phyloP scores from a whole-genome alignment of 2,329 filamentous ascomycete genomes.

The Venturia carpophila region DNA sequence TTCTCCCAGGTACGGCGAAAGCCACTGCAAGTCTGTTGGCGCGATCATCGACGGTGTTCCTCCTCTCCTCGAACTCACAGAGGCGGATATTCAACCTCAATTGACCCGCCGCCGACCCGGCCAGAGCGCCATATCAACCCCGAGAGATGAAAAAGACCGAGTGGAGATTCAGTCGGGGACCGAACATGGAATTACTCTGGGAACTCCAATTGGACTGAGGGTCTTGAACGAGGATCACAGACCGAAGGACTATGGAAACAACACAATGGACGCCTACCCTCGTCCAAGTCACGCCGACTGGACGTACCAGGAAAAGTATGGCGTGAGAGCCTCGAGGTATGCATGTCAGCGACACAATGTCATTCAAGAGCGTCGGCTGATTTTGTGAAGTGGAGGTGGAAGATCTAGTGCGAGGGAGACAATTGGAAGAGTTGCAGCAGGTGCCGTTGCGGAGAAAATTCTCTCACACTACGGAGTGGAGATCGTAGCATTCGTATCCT shows the following conservation, averaged over 20 bases:
- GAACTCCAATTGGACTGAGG: conserved; percentile 80
- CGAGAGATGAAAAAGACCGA: conserved; percentile 82
- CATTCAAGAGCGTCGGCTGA: neutral
- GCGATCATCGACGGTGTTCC: conserved; percentile 93
- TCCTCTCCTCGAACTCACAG: conserved; percentile 76
- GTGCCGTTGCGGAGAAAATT: conserved; percentile 91
- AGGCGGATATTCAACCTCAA: conserved; percentile 86
- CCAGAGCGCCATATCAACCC: conserved; percentile 83
- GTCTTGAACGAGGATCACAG: conserved; percentile 91
- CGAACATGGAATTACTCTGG: conserved; percentile 81
- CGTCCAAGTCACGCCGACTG: conserved; percentile 91
- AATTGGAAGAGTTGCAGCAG: conserved; percentile 81
- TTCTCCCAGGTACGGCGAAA: conserved; percentile 57
- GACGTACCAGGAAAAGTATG: conserved; percentile 97
- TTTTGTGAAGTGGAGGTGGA: conserved; percentile 62
- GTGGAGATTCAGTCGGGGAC: conserved; percentile 91
- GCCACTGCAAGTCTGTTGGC: conserved; percentile 85
- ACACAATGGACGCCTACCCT: conserved; percentile 86
- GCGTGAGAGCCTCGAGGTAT: conserved; percentile 65
- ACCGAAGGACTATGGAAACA: conserved; percentile 81
- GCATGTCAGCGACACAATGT: neutral
- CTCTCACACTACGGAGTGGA: conserved; percentile 77
- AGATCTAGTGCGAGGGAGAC: conserved; percentile 90
- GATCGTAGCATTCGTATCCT: conserved; percentile 84
- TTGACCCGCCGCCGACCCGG: conserved; percentile 78